Base-by-base conservation (phyloP, 768 basidiomycete species). In the Podaxis carcinomalis region DNA sequence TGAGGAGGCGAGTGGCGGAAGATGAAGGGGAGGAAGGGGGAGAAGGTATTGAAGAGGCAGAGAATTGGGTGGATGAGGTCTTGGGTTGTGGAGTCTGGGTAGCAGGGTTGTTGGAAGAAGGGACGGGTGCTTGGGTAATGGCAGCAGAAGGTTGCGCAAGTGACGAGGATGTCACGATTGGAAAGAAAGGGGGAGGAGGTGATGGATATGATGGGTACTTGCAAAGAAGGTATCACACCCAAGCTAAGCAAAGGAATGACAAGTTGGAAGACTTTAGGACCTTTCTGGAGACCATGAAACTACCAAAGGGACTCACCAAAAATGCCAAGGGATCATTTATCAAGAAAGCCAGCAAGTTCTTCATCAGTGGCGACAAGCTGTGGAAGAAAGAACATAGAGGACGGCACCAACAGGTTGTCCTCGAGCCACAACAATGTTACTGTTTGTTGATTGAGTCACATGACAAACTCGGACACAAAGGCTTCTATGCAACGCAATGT, bases 381-480 rank as follows among this genome's bases (percentile, higher is more conserved):
- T 73, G 70, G 69, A 53, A 59, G 19, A 67, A 64, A 16, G 64
- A 72, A 10, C 21, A 58, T 0, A 36, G 52, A 5, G 66, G 70
- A 19, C 42, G 57, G 0, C 69, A 72, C 39, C 68, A 74, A 27
- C 56, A 72, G 0, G 61, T 73, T 0, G 49, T 75, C 1, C 46
- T 64, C 16, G 55, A 39, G 0, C 56, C 51, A 0, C 46, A 25
- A 0, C 51, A 64, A 11, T 64, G 66, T 1, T 51, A 72, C 21
- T 51, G 61, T 3, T 59, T 75, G 13, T 32, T 74, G 28, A 56
- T 51, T 0, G 56, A 71, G 13, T 69, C 66, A 14, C 66, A 72
- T 35, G 68, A 72, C 32, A 63, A 70, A 1, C 63, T 69, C 3
- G 68, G 72, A 2, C 71, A 71, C 62, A 64, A 68, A 21, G 69